These are phyloP conservation scores for Suillus placidus DNA, from an alignment of 768 basidiomycete genomes.

Conservation along the genomic window DNA sequence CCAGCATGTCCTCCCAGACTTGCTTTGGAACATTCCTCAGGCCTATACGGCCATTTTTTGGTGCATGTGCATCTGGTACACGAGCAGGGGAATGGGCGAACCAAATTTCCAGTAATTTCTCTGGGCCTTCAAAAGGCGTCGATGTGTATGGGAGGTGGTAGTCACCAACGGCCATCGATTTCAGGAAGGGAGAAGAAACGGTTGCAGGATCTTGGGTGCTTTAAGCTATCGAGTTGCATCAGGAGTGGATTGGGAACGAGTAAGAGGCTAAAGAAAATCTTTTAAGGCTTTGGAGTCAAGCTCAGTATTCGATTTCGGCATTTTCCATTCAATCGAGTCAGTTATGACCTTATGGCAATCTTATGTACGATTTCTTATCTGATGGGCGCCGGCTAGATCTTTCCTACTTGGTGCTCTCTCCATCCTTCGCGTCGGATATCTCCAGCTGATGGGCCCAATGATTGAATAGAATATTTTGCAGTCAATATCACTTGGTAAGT, in stretches of 20 bases:
- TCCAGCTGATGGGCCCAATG: background rate
- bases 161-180: conserved; percentile 30
- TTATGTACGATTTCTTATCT: conserved; percentile 1
- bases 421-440: background rate
- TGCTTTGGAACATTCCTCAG: conserved; percentile 73
- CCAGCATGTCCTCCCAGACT: conserved; percentile 97
- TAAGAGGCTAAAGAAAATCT: conserved; percentile 2
- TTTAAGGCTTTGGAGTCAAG: conserved; percentile 1
- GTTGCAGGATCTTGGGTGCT: conserved; percentile 20
- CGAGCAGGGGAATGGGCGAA: conserved; percentile 78
- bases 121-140: conserved; percentile 87
- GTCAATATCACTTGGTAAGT: background rate
- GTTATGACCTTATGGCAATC: background rate
- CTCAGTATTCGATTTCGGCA: conserved; percentile 4
- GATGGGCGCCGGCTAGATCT: background rate
- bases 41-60: conserved; percentile 56
- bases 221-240: conserved; percentile 51
- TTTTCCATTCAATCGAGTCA: conserved; percentile 4
- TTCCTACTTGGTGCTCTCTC: background rate
- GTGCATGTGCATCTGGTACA: conserved; percentile 48
- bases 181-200: background rate
- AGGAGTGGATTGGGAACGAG: conserved; percentile 8
- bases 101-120: conserved; percentile 97
- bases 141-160: conserved; percentile 30
- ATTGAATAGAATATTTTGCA: background rate